A percentile compares a stretch with the other conserved stretches of the same genome.
Evolutionary conservation across 306 rosid genomes (phyloP).

Genomic region (Heteromeles arbutifolia): DNA sequence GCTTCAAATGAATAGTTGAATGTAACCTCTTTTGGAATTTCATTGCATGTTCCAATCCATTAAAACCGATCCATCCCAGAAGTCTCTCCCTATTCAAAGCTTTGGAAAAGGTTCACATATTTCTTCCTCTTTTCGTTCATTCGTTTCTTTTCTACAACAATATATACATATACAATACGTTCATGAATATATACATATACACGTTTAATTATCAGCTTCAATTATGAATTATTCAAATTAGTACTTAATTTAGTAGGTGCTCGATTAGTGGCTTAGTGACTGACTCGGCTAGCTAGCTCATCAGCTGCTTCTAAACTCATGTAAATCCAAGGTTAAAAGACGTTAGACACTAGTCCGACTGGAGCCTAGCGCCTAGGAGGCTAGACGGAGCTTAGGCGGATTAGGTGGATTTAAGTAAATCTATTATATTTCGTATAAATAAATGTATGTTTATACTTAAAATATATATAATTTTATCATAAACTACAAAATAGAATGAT

Average conservation of each 20-base stretch:
- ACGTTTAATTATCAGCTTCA: background rate
- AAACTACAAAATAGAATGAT: no score
- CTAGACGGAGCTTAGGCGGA: no score
- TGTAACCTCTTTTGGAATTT: background rate
- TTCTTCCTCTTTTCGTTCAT: background rate
- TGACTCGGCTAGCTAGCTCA: background rate
- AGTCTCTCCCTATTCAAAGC: background rate
- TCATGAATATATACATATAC: no score
- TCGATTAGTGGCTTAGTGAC: background rate
- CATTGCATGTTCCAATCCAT: background rate
- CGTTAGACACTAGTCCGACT: rapidly evolving
- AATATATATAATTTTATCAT: no score
- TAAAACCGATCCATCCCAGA: background rate
- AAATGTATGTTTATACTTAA: no score
- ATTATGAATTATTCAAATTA: background rate
- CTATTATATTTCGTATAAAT: no score
- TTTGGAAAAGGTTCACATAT: background rate
- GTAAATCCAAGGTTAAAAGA: no score
- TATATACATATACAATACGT: no score
- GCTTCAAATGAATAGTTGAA: background rate
- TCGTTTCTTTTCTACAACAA: background rate
- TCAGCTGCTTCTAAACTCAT: background rate
- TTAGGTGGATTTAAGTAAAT: no score
- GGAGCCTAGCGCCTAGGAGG: no score
- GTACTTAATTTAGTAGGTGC: background rate